Evolutionary conservation across 2,329 filamentous ascomycete genomes (phyloP).

Genomic region (Pleoardoris graminearum): DNA sequence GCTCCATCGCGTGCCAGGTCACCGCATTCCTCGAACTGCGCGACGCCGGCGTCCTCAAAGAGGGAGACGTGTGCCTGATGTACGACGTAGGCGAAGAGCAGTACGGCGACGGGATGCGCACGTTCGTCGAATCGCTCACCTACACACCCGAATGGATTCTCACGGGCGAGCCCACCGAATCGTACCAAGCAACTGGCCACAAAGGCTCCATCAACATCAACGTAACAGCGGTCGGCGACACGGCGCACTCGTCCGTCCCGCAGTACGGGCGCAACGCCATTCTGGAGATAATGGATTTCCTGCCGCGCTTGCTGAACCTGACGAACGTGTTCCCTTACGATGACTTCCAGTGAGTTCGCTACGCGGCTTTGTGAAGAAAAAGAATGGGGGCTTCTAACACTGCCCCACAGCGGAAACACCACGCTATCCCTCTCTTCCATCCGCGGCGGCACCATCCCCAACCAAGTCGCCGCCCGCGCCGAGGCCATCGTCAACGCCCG

Average conservation of each 20-base stretch:
- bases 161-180: constrained; percentile 4
- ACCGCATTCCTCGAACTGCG: constrained; percentile 1
- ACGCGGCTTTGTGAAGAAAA: background rate
- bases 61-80: constrained; percentile 3
- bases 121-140: constrained; percentile 1
- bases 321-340: constrained; percentile 1
- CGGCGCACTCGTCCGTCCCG: constrained; percentile 3
- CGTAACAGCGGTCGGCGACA: constrained; percentile 2
- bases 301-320: background rate
- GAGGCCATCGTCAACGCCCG: constrained; percentile 5
- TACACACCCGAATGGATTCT: constrained; percentile 4
- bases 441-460: constrained; percentile 3
- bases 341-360: constrained; percentile 2
- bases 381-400: background rate
- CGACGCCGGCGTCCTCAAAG: background rate
- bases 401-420: background rate
- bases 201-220: constrained; percentile 6
- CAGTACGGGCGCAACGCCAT: constrained; percentile 5
- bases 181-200: constrained; percentile 2
- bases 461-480: background rate
- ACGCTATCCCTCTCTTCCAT: constrained; percentile 1
- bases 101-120: constrained; percentile 5
- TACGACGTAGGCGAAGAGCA: constrained; percentile 5
- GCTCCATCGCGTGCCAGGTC: background rate
- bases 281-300: background rate